Conservation (phyloP, 2,329 filamentous ascomycete genomes). For the Fragosphaeria purpurea region DNA sequence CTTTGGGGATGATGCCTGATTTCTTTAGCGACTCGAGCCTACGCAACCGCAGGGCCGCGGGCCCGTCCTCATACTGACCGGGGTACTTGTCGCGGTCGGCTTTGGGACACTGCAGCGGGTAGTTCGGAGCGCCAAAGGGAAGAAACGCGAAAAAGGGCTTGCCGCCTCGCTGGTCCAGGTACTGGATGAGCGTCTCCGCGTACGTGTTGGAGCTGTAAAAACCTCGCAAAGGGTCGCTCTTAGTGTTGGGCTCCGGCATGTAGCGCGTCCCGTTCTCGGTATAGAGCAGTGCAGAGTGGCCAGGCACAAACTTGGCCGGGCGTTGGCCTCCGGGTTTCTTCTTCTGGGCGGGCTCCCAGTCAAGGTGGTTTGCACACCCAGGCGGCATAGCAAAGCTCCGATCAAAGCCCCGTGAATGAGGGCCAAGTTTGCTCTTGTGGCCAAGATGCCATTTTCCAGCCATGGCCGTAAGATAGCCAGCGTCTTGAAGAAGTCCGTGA, state of each 20-base stretch:
- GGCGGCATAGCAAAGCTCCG: constrained; percentile 49
- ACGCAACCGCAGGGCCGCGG: constrained; percentile 42
- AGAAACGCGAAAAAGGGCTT: constrained; percentile 49
- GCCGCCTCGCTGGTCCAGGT: constrained; percentile 36
- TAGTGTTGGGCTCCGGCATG: constrained; percentile 27
- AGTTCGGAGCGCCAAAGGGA: constrained; percentile 53
- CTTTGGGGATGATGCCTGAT: constrained; percentile 41
- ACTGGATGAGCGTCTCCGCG: constrained; percentile 40
- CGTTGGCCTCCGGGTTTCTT: constrained; percentile 12
- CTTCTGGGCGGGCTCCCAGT: constrained; percentile 32
- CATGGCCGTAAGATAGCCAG: constrained; percentile 51
- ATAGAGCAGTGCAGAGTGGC: constrained; percentile 28
- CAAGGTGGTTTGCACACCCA: constrained; percentile 45
- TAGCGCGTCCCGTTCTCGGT: constrained; percentile 25
- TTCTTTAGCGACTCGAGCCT: constrained; percentile 46
- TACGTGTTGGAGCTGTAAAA: constrained; percentile 42
- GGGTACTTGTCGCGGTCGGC: constrained; percentile 46
- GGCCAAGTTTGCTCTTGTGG: constrained; percentile 29
- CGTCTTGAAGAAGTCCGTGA: constrained; percentile 47
- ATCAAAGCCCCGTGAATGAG: constrained; percentile 48
- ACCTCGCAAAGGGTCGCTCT: constrained; percentile 29
- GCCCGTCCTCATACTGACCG: constrained; percentile 51
- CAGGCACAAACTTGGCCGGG: constrained; percentile 23
- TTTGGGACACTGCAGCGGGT: constrained; percentile 49
- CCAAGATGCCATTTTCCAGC: constrained; percentile 56